Evolutionary conservation across 169 alveolate genomes (phyloP).

Genomic region (Plasmodium vinckei): DNA sequence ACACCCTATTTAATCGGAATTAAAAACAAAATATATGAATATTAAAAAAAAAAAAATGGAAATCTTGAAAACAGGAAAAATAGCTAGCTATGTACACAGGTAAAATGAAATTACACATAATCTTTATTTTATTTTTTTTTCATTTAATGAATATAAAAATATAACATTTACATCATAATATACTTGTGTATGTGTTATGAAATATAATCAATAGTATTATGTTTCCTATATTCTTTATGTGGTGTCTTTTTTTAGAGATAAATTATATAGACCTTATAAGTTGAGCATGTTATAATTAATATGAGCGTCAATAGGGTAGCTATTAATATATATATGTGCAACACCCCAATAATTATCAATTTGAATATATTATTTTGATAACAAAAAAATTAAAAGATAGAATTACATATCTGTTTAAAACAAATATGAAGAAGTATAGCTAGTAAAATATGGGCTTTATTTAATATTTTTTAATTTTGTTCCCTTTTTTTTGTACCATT

Average conservation of each 20-base stretch:
- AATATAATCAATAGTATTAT: neutral
- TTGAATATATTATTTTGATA: neutral
- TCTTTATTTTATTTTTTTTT: slow-evolving; percentile 17
- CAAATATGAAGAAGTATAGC: neutral
- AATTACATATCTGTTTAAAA: neutral
- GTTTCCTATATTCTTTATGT: neutral
- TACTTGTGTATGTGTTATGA: neutral
- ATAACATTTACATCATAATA: too few species aligned
- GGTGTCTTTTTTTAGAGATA: slow-evolving; percentile 1
- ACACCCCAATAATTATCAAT: neutral
- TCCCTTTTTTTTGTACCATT: neutral
- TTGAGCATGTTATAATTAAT: slow-evolving; percentile 8
- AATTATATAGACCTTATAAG: neutral
- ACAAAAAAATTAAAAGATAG: slow-evolving; percentile 3
- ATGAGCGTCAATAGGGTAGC: slow-evolving; percentile 1
- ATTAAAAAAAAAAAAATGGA: slow-evolving; percentile 24
- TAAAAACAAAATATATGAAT: neutral
- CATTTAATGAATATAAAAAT: neutral
- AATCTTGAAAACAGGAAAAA: slow-evolving; percentile 4
- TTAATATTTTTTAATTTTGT: slow-evolving; percentile 3
- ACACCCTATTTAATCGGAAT: too few species aligned
- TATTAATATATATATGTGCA: neutral
- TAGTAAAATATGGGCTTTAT: neutral
- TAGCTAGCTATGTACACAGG: slow-evolving; percentile 42
- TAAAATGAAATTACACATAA: slow-evolving; percentile 4